phyloP scores from a whole-genome alignment of 352 stramenopile species.

The Phytophthora megakarya region DNA sequence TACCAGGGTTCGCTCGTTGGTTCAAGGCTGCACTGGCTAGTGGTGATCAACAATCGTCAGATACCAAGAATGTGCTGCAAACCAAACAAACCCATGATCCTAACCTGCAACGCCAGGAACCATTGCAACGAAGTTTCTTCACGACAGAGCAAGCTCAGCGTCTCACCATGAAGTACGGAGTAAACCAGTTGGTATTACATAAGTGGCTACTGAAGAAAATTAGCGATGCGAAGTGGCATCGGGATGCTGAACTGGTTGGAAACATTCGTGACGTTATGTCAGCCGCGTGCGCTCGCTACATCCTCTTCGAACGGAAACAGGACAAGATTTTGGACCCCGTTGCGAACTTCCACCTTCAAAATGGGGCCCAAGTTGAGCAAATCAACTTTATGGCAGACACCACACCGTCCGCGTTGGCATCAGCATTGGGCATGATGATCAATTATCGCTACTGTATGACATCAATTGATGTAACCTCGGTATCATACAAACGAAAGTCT shows the following conservation, averaged over 20 bases:
- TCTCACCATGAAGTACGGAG: conserved; percentile 63
- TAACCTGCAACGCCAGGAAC: conserved; percentile 27
- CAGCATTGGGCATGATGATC: conserved; percentile 80
- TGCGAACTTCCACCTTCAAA: conserved; percentile 87
- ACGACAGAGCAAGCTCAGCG: conserved; percentile 50
- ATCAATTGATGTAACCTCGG: conserved; percentile 72
- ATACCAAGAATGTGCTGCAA: conserved; percentile 28
- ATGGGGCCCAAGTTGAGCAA: conserved; percentile 85
- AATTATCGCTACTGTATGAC: conserved; percentile 90
- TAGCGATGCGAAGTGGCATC: conserved; percentile 50
- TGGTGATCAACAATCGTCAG: conserved; percentile 29
- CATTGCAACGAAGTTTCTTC: conserved; percentile 52
- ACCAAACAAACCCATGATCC: conserved; percentile 11
- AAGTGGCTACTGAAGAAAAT: conserved; percentile 80
- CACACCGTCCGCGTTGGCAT: conserved; percentile 48
- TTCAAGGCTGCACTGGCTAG: conserved; percentile 53
- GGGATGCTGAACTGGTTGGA: conserved; percentile 50
- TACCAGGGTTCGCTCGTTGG: conserved; percentile 78
- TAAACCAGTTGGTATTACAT: conserved; percentile 52
- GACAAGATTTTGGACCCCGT: conserved; percentile 85
- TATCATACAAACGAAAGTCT: conserved; percentile 82
- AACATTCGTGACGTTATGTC: conserved; percentile 58
- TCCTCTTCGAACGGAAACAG: conserved; percentile 77
- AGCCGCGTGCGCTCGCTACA: conserved; percentile 69
- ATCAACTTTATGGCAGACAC: conserved; percentile 83